phyloP scores from a whole-genome alignment of 192 early-diverging fungal genomes.

The Umbelopsis sp. region DNA sequence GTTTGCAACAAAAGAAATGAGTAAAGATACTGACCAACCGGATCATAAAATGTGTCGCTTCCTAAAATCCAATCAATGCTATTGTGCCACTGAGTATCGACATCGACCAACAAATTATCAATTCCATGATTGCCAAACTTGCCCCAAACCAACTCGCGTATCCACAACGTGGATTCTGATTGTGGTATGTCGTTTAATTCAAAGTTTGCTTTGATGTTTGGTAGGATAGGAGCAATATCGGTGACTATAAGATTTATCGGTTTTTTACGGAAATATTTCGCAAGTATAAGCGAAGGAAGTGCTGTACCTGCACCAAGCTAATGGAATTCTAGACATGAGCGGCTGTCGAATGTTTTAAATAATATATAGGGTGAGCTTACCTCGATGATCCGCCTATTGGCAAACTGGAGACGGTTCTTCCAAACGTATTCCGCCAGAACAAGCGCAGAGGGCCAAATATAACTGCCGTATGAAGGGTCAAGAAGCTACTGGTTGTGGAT shows the following conservation, averaged over 20 bases:
- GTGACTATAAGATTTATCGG: conserved; percentile 41
- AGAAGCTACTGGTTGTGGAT: conserved; percentile 44
- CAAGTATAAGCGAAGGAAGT: conserved; percentile 61
- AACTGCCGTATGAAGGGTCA: conserved; percentile 60
- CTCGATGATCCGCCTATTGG: conserved; percentile 36
- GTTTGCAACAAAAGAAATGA: neutral
- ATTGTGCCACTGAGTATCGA: conserved; percentile 9
- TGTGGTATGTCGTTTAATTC: conserved; percentile 33
- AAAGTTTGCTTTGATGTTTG: conserved; percentile 38
- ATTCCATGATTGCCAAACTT: conserved; percentile 43
- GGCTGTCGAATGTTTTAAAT: neutral
- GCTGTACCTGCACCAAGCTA: conserved; percentile 66
- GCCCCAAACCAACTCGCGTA: conserved; percentile 52
- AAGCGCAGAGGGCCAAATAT: conserved; percentile 75
- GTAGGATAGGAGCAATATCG: conserved; percentile 38
- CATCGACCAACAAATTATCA: conserved; percentile 36
- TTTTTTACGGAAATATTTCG: conserved; percentile 23
- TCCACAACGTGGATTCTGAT: conserved; percentile 28
- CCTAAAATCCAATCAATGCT: conserved; percentile 54
- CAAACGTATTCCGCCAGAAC: conserved; percentile 65
- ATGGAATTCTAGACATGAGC: neutral
- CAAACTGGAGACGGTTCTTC: conserved; percentile 35
- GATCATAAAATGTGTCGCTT: conserved; percentile 62
- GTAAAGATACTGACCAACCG: conserved; percentile 38
- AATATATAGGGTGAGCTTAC: conserved; percentile 13